Evolutionary conservation across 83 land plant species (phyloP).

Genomic region (Thuja plicata): DNA sequence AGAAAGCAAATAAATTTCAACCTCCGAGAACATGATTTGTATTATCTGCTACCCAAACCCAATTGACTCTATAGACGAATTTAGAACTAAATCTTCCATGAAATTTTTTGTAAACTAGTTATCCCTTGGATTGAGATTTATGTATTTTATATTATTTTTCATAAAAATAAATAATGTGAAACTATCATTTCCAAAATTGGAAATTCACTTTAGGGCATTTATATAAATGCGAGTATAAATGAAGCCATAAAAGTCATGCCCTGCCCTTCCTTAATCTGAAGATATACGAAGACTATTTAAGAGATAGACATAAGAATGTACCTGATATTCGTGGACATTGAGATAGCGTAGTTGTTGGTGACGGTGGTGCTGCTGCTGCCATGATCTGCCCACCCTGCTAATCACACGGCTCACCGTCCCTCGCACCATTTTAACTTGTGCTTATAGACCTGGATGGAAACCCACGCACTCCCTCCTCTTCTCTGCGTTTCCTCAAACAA

Average conservation of each 20-base stretch:
- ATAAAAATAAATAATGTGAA: not conserved
- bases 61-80: not conserved
- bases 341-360: conserved; percentile 4
- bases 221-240: not conserved
- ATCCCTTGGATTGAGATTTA: not conserved
- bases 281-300: too few species aligned
- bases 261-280: not conserved
- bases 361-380: conserved; percentile 3
- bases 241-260: not conserved
- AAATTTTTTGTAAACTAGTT: too few species aligned
- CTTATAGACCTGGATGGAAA: too few species aligned
- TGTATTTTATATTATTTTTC: too few species aligned
- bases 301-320: not conserved
- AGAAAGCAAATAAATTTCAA: not conserved
- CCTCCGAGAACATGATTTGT: not conserved
- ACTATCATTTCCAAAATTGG: not conserved
- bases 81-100: not conserved
- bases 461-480: too few species aligned
- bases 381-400: not conserved
- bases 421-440: not conserved
- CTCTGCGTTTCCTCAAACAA: too few species aligned
- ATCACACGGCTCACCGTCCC: not conserved
- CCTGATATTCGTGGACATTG: conserved; percentile 10
- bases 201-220: not conserved
- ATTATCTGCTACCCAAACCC: not conserved